phyloP scores from a whole-genome alignment of 306 rosid genomes.

The Carpinus fangiana region DNA sequence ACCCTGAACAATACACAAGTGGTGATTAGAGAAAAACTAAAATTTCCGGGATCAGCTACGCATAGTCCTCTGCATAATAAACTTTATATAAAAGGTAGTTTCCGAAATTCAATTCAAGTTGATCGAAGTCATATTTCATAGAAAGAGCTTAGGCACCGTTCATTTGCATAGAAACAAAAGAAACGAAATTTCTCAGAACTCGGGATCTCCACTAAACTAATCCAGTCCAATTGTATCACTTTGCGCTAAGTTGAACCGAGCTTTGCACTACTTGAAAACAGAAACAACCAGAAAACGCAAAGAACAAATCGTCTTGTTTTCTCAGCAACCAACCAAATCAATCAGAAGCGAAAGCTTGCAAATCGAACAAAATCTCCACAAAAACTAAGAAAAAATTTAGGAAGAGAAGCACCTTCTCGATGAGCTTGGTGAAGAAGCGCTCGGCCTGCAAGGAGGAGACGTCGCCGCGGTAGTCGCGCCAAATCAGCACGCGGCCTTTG shows the following conservation, averaged over 20 bases:
- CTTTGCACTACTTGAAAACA: background rate
- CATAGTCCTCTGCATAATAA: background rate
- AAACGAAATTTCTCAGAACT: background rate
- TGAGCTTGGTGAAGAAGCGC: slow-evolving; percentile 96
- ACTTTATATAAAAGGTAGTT: background rate
- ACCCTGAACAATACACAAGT: slow-evolving; percentile 55
- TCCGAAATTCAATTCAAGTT: background rate
- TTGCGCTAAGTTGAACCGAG: background rate
- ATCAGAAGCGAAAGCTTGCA: background rate
- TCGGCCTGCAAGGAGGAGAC: slow-evolving; percentile 92
- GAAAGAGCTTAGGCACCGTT: background rate
- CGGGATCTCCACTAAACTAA: background rate
- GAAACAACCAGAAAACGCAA: background rate
- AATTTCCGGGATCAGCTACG: background rate
- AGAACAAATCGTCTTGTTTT: background rate
- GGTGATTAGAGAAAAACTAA: background rate
- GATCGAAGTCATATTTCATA: background rate
- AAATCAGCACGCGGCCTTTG: slow-evolving; percentile 99
- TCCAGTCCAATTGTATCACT: background rate
- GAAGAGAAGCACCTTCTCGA: slow-evolving; percentile 77
- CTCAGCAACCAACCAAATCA: background rate
- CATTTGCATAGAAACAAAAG: background rate
- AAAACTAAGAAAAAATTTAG: background rate
- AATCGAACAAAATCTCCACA: background rate
- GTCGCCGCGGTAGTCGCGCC: slow-evolving; percentile 99